Evolutionary conservation across 164 flowering plant genomes (phyloP), one percentile per base, ranked within the genome.

Genomic region (Annona cherimola): DNA sequence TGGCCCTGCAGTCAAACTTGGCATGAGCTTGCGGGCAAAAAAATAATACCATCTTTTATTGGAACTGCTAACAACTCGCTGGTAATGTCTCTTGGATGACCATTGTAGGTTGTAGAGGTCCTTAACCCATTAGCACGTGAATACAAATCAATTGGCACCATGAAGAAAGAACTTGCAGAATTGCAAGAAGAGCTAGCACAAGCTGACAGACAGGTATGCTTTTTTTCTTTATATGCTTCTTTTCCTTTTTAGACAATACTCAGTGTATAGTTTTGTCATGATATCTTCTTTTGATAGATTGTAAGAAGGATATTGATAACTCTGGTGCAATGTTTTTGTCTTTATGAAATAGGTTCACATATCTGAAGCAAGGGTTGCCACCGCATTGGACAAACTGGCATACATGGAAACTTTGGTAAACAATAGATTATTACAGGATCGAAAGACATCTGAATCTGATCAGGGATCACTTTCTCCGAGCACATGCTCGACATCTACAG

Each of bases 351-450:
- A 95, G 99, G 97, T 95, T 73, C 98, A 91, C 82, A 89, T 93
- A 77, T 95, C 98, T 54, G 98, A 95, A 87, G 98, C 95, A 72
- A 85, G 99, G 77, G 96, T 95, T 76, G 73, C 78, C 18, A 81
- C 98, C 62, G 97, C 99, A 78, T 76, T 95, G 77, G 98, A 93
- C 83, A 93, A 91, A 86, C 86, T 95, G 74, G 99, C 97, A 73
- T 86, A 88, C 84, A 90, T 95, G 97, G 99, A 95, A 80, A 82
- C 73, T 77, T 77, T 95, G 85, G 98, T 93, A 64, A 88, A 87
- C 80, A 98, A 93, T 82, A 88, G 83, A 77, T 77, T 93, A 62
- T 76, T 95, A 64, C 90, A 85, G 77, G 97, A 89, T 26, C 82
- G 81, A 74, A 80, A 44, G 66, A 70, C 88, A 66, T 63, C 78